phyloP scores from a whole-genome alignment of 2,329 filamentous ascomycete genomes.

The Fusarium nurragi region DNA sequence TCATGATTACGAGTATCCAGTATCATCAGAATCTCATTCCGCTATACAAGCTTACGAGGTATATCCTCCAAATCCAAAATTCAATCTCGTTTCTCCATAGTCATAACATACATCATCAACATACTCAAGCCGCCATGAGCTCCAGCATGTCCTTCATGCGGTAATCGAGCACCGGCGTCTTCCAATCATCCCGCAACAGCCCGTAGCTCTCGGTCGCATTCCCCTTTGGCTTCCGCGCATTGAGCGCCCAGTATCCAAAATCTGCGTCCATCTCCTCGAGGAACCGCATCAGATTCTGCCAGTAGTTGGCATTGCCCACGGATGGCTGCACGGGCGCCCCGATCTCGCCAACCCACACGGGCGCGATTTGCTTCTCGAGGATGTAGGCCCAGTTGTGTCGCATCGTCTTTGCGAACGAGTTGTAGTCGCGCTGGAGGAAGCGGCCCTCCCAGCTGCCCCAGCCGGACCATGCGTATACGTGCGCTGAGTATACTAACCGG shows the following conservation, averaged over 20 bases:
- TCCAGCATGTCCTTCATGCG: constrained; percentile 69
- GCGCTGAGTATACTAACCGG: constrained; percentile 72
- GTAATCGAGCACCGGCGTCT: constrained; percentile 69
- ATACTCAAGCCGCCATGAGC: constrained; percentile 53
- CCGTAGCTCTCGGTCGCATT: constrained; percentile 69
- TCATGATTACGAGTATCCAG: not conserved
- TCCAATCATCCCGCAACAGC: constrained; percentile 71
- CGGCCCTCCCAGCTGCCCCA: constrained; percentile 70
- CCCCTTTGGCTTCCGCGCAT: constrained; percentile 69
- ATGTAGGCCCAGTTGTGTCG: constrained; percentile 73
- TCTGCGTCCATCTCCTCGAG: constrained; percentile 68
- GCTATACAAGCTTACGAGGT: constrained; percentile 7
- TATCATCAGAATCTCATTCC: not conserved
- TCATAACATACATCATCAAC: constrained; percentile 8
- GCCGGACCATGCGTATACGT: constrained; percentile 76
- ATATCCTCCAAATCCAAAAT: constrained; percentile 23
- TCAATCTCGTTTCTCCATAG: constrained; percentile 9
- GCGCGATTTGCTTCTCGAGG: constrained; percentile 55
- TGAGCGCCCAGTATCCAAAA: constrained; percentile 77
- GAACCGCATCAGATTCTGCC: constrained; percentile 69
- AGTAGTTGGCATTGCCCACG: constrained; percentile 70
- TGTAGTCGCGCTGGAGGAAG: constrained; percentile 68
- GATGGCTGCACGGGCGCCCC: constrained; percentile 65
- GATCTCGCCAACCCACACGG: constrained; percentile 76
- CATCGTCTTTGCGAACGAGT: constrained; percentile 71